A percentile compares a stretch with the other conserved stretches of the same genome.
phyloP scores from a whole-genome alignment of 352 stramenopile genomes.

The Globisporangium iwayamae region DNA sequence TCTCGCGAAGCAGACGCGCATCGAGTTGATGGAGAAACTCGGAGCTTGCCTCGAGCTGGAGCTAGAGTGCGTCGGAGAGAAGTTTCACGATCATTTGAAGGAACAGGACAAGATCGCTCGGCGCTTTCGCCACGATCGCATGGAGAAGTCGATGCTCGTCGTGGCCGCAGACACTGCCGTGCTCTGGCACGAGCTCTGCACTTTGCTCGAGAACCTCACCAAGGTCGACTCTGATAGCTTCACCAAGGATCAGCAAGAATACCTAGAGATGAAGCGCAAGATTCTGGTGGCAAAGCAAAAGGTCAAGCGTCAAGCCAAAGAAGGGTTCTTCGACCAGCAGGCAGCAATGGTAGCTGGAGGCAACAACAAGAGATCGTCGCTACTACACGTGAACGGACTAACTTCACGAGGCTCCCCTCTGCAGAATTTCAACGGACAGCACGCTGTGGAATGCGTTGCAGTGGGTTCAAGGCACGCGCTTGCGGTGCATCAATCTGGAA shows the following conservation, averaged over 20 bases:
- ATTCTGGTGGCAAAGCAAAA: constrained; percentile 52
- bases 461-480: constrained; percentile 69
- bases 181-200: constrained; percentile 47
- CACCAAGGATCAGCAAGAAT: constrained; percentile 36
- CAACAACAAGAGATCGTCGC: constrained; percentile 1
- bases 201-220: constrained; percentile 42
- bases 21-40: constrained; percentile 53
- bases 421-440: constrained; percentile 41
- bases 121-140: constrained; percentile 45
- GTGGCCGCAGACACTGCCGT: constrained; percentile 32
- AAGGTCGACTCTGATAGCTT: constrained; percentile 36
- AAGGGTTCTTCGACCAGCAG: constrained; percentile 26
- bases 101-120: constrained; percentile 54
- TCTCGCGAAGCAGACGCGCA: constrained; percentile 50
- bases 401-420: constrained; percentile 43
- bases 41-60: constrained; percentile 58
- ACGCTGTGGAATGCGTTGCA: constrained; percentile 53
- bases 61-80: constrained; percentile 55
- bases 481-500: constrained; percentile 57
- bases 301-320: constrained; percentile 51
- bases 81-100: constrained; percentile 70
- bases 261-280: constrained; percentile 57
- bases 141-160: constrained; percentile 31
- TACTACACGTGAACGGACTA: constrained; percentile 47
- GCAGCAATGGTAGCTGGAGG: not conserved